phyloP scores from a whole-genome alignment of 148 eudicot species.

The Amaranthus hypochondriacus region DNA sequence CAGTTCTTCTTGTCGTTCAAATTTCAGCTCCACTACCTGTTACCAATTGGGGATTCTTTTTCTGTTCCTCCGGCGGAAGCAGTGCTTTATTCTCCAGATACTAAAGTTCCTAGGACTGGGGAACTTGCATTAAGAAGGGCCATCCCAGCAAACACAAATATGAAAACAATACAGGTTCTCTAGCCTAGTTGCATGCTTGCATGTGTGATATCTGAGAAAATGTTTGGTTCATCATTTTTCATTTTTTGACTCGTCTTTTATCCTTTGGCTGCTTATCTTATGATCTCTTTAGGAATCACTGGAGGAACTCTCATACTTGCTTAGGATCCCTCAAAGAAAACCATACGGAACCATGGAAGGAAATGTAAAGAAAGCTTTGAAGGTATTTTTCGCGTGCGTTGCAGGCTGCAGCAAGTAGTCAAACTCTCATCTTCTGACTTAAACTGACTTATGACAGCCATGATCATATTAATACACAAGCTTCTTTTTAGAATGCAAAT shows the following conservation, averaged over 20 bases:
- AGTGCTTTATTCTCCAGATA: slow-evolving; percentile 95
- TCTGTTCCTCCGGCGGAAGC: slow-evolving; percentile 59
- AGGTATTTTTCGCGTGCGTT: slow-evolving; percentile 43
- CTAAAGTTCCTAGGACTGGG: slow-evolving; percentile 93
- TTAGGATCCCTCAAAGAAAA: slow-evolving; percentile 94
- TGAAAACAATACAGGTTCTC: slow-evolving; percentile 87
- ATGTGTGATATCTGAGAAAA: background rate
- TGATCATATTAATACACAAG: background rate
- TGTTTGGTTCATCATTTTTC: background rate
- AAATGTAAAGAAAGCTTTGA: slow-evolving; percentile 83
- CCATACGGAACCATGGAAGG: slow-evolving; percentile 99
- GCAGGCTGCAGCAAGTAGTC: background rate
- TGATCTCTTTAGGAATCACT: slow-evolving; percentile 58
- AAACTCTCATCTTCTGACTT: background rate
- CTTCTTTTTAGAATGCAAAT: background rate
- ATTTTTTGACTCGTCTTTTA: background rate
- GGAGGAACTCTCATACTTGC: slow-evolving; percentile 89
- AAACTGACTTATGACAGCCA: background rate
- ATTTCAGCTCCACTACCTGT: slow-evolving; percentile 53
- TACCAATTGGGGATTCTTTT: slow-evolving; percentile 34
- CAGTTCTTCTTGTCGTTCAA: slow-evolving; percentile 44
- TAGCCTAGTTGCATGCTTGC: background rate
- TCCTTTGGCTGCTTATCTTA: background rate
- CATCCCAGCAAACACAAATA: slow-evolving; percentile 81
- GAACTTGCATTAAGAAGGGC: slow-evolving; percentile 91